These are phyloP conservation scores for Trebouxia sp. DNA, from an alignment of 139 green algal species.

Conservation along the genomic window DNA sequence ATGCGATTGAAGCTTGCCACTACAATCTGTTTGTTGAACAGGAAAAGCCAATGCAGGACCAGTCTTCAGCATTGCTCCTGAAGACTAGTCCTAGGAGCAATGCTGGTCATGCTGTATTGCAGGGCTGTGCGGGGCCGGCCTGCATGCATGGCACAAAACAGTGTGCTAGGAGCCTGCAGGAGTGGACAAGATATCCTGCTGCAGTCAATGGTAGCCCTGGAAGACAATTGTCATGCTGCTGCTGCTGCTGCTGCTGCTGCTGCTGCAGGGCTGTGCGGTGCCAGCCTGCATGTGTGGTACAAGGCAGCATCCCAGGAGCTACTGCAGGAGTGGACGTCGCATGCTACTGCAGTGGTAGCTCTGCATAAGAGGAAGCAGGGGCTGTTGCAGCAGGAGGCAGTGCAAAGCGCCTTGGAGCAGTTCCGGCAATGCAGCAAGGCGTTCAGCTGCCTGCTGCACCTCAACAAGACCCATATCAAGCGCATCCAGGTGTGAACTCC, in stretches of 20 bases:
- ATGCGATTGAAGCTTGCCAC: no score
- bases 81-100: no score
- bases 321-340: not conserved
- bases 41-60: no score
- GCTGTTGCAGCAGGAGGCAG: not conserved
- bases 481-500: not conserved
- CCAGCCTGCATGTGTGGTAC: conserved; percentile 15
- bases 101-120: no score
- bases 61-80: no score
- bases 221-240: no score
- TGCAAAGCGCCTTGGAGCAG: not conserved
- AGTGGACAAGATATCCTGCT: no score
- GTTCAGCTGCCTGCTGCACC: not conserved
- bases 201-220: not conserved
- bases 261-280: not conserved
- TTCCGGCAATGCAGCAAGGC: not conserved
- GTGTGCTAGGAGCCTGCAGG: no score
- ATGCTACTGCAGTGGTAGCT: not conserved
- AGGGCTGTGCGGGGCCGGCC: no score
- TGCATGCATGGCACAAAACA: no score
- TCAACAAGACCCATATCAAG: conserved; percentile 14
- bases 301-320: not conserved
- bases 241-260: not conserved
- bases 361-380: not conserved
- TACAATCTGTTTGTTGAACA: no score